Evolutionary conservation across 352 stramenopile genomes (phyloP).

Genomic region (Globisporangium orthogonon): DNA sequence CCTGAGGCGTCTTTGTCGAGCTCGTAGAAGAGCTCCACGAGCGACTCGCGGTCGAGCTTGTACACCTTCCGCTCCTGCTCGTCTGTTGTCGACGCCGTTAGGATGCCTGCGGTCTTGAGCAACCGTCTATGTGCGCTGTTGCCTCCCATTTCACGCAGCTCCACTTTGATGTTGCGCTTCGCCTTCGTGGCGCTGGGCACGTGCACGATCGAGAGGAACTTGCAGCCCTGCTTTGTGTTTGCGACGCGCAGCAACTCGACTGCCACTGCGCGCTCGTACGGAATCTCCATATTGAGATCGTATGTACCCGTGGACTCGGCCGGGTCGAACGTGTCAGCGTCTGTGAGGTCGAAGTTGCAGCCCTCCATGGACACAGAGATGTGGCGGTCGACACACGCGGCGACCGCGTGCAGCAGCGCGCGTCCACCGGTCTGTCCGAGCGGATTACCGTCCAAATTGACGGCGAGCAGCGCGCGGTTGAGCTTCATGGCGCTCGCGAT

Average conservation of each 20-base stretch:
- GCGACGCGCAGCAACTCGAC: constrained; percentile 64
- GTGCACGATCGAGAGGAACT: constrained; percentile 73
- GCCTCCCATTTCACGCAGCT: constrained; percentile 45
- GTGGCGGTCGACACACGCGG: constrained; percentile 41
- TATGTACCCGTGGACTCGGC: constrained; percentile 66
- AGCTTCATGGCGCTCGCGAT: constrained; percentile 60
- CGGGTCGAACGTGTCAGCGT: constrained; percentile 63
- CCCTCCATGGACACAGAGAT: constrained; percentile 53
- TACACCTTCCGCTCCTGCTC: constrained; percentile 23
- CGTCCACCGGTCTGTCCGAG: constrained; percentile 55
- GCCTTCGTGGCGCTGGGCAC: constrained; percentile 19
- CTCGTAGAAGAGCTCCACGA: constrained; percentile 51
- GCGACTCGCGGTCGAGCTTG: constrained; percentile 39
- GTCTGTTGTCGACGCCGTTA: constrained; percentile 32
- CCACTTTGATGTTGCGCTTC: constrained; percentile 50
- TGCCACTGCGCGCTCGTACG: constrained; percentile 66
- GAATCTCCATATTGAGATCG: constrained; percentile 69
- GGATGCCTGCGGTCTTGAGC: constrained; percentile 63
- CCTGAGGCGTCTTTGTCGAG: constrained; percentile 63
- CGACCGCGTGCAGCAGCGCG: constrained; percentile 57
- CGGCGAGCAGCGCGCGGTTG: constrained; percentile 29
- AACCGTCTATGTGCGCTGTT: constrained; percentile 32
- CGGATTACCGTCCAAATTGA: constrained; percentile 63
- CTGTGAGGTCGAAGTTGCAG: constrained; percentile 71
- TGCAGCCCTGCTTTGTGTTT: constrained; percentile 75